phyloP scores from a whole-genome alignment of 2,329 filamentous ascomycete species.

The Monilinia fructicola region DNA sequence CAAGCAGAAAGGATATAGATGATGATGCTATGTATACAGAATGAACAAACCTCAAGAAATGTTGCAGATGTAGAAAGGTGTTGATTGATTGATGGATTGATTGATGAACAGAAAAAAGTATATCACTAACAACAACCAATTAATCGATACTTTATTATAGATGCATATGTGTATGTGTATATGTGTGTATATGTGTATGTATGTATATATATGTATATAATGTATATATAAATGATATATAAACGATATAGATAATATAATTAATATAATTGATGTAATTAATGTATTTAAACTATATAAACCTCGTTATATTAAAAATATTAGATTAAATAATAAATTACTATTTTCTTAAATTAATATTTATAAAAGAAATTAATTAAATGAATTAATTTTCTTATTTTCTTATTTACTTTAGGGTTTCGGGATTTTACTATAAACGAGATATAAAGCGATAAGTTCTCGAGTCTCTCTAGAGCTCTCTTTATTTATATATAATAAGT shows the following conservation, averaged over 20 bases:
- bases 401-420: neutral
- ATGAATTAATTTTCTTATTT: neutral
- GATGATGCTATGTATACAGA: neutral
- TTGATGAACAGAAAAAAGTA: neutral
- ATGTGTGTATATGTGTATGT: too few species aligned
- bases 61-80: neutral
- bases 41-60: slow-evolving; percentile 10
- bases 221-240: neutral
- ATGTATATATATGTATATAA: too few species aligned
- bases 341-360: too few species aligned
- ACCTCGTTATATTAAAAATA: too few species aligned
- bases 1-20: neutral
- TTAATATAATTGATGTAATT: too few species aligned
- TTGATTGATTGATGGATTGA: neutral
- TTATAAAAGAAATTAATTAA: too few species aligned
- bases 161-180: too few species aligned
- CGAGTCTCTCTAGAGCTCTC: slow-evolving; percentile 18
- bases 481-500: too few species aligned
- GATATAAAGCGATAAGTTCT: slow-evolving; percentile 23
- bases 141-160: slow-evolving; percentile 13
- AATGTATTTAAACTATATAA: too few species aligned
- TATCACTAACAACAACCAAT: slow-evolving; percentile 13
- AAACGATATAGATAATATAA: too few species aligned
- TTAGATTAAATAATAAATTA: too few species aligned
- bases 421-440: neutral